phyloP scores from a whole-genome alignment of 371 early-diverging fungal genomes.

The Saksenaea oblongispora region DNA sequence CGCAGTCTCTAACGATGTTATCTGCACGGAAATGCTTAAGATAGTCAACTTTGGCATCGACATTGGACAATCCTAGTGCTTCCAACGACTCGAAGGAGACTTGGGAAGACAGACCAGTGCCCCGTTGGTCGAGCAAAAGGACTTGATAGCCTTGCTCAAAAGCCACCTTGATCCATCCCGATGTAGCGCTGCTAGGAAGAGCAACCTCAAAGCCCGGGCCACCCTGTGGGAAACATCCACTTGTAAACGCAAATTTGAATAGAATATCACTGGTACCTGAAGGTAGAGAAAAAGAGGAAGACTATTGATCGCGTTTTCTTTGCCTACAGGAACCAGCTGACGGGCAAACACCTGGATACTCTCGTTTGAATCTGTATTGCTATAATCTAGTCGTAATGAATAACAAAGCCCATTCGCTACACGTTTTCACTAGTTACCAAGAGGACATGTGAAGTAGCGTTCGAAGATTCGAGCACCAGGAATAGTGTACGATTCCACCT shows the following conservation, averaged over 20 bases:
- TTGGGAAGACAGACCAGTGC: slow-evolving; percentile 70
- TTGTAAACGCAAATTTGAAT: background rate
- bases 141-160: slow-evolving; percentile 67
- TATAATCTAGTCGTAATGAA: slow-evolving; percentile 36
- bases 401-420: background rate
- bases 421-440: slow-evolving; percentile 27
- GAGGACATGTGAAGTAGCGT: slow-evolving; percentile 61
- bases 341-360: slow-evolving; percentile 58
- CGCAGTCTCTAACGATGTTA: slow-evolving; percentile 73
- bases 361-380: slow-evolving; percentile 22
- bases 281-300: slow-evolving; percentile 63
- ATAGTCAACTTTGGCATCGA: slow-evolving; percentile 63
- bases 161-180: slow-evolving; percentile 70
- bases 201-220: slow-evolving; percentile 65
- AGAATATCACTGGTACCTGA: slow-evolving; percentile 38
- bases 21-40: slow-evolving; percentile 73
- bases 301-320: slow-evolving; percentile 43
- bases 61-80: slow-evolving; percentile 27
- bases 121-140: slow-evolving; percentile 73
- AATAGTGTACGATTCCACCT: slow-evolving; percentile 54
- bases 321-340: slow-evolving; percentile 58
- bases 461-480: slow-evolving; percentile 64
- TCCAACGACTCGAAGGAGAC: slow-evolving; percentile 59
- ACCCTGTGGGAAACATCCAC: slow-evolving; percentile 29
- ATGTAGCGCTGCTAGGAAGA: slow-evolving; percentile 44